These are phyloP conservation scores for Beauveria caledonica DNA, from an alignment of 2,329 filamentous ascomycete genomes.

Conservation along the genomic window DNA sequence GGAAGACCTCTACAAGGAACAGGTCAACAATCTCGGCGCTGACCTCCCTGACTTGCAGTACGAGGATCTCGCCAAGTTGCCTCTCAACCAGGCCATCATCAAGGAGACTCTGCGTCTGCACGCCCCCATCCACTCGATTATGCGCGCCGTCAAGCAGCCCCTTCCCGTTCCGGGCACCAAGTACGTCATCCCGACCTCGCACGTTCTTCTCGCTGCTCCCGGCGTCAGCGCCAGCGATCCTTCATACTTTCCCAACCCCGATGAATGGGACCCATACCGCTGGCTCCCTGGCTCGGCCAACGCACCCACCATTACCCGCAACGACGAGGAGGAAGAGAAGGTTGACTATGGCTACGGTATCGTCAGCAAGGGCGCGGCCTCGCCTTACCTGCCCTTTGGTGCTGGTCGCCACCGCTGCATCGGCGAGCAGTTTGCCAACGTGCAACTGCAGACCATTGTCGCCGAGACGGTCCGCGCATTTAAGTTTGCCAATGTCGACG, in stretches of 20 bases:
- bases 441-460: conserved; percentile 81
- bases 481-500: conserved; percentile 69
- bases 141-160: conserved; percentile 84
- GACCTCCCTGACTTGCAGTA: conserved; percentile 68
- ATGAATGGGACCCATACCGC: conserved; percentile 81
- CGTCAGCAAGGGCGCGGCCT: conserved; percentile 81
- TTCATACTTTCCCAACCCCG: conserved; percentile 72
- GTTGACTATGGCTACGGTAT: conserved; percentile 91
- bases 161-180: conserved; percentile 77
- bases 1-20: conserved; percentile 78
- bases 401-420: conserved; percentile 91
- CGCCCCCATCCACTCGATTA: conserved; percentile 88
- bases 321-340: conserved; percentile 59
- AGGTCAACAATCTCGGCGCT: conserved; percentile 62
- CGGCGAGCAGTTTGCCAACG: conserved; percentile 91
- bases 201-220: conserved; percentile 76
- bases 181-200: conserved; percentile 71
- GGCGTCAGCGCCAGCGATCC: conserved; percentile 68
- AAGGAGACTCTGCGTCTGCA: conserved; percentile 89
- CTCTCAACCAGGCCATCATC: conserved; percentile 75
- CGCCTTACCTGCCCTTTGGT: conserved; percentile 89
- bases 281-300: conserved; percentile 64
- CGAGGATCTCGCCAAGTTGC: conserved; percentile 69
- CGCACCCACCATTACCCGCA: conserved; percentile 37
- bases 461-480: conserved; percentile 69